phyloP scores from a whole-genome alignment of 495 filamentous ascomycete species.

The Cryomyces minteri region DNA sequence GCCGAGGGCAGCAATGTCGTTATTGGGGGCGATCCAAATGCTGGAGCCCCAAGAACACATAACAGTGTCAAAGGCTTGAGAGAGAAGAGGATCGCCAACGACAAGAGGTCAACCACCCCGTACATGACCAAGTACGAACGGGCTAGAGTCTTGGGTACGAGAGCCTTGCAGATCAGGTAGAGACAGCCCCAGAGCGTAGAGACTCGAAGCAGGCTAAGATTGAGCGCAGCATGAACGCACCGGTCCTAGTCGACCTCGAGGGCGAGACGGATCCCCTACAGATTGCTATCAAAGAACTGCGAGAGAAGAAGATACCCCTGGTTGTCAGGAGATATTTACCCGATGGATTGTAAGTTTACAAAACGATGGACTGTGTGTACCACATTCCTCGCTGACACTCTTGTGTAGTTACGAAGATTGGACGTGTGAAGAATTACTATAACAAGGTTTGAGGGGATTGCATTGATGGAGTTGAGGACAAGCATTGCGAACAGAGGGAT shows the following conservation, averaged over 20 bases:
- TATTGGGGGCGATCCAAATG: conserved; percentile 55
- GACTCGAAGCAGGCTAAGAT: no score
- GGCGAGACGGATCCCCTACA: conserved; percentile 95
- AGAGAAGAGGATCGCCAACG: conserved; percentile 79
- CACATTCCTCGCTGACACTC: neutral
- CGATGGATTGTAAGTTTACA: conserved; percentile 73
- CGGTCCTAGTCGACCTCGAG: conserved; percentile 88
- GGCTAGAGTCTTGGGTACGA: conserved; percentile 78
- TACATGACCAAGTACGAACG: conserved; percentile 99
- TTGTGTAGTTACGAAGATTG: conserved; percentile 82
- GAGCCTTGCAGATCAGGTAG: conserved; percentile 90
- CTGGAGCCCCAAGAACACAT: conserved; percentile 30
- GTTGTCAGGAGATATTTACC: conserved; percentile 89
- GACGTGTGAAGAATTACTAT: conserved; percentile 89
- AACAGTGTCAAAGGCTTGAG: conserved; percentile 42
- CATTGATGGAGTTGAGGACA: no score
- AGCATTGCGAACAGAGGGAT: no score
- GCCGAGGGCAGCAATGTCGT: conserved; percentile 45
- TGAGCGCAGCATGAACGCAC: conserved; percentile 72
- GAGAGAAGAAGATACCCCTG: conserved; percentile 95
- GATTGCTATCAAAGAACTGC: conserved; percentile 91
- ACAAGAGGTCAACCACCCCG: conserved; percentile 79
- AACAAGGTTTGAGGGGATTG: no score
- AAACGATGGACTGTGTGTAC: neutral
- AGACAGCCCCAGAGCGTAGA: conserved; percentile 4